Conservation (phyloP, 2,329 filamentous ascomycete species). For the Trichocomaceae sp. region DNA sequence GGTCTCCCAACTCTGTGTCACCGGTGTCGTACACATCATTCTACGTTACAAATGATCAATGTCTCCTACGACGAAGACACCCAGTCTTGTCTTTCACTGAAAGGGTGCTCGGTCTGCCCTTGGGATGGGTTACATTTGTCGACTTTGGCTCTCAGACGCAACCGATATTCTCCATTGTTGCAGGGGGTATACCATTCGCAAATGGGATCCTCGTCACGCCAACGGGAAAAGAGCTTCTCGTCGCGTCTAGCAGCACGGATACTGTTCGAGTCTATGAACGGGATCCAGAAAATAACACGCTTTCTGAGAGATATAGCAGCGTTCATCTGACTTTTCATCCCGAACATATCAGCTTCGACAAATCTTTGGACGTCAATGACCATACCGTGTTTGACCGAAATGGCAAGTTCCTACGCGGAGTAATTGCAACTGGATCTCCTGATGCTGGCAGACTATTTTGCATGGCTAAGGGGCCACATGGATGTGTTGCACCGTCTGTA, state of each 20-base stretch:
- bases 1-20: conserved; percentile 15
- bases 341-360: conserved; percentile 16
- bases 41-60: conserved; percentile 18
- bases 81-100: conserved; percentile 14
- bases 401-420: conserved; percentile 15
- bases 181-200: conserved; percentile 14
- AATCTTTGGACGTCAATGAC: conserved; percentile 13
- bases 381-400: conserved; percentile 15
- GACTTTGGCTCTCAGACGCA: conserved; percentile 9
- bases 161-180: conserved; percentile 13
- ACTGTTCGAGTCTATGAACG: conserved; percentile 15
- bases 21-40: conserved; percentile 16
- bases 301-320: conserved; percentile 12
- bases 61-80: conserved; percentile 11
- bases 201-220: conserved; percentile 16
- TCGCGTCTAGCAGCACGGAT: conserved; percentile 14
- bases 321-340: conserved; percentile 16
- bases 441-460: conserved; percentile 11
- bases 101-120: conserved; percentile 11
- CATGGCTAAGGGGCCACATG: conserved; percentile 14
- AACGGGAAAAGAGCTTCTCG: conserved; percentile 15
- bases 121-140: conserved; percentile 16
- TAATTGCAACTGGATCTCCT: conserved; percentile 14
- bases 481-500: conserved; percentile 14
- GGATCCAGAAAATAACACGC: conserved; percentile 12